A percentile compares a stretch with the other conserved stretches of the same genome.
phyloP scores from a whole-genome alignment of 495 filamentous ascomycete genomes.

The Jackrogersella minutella region DNA sequence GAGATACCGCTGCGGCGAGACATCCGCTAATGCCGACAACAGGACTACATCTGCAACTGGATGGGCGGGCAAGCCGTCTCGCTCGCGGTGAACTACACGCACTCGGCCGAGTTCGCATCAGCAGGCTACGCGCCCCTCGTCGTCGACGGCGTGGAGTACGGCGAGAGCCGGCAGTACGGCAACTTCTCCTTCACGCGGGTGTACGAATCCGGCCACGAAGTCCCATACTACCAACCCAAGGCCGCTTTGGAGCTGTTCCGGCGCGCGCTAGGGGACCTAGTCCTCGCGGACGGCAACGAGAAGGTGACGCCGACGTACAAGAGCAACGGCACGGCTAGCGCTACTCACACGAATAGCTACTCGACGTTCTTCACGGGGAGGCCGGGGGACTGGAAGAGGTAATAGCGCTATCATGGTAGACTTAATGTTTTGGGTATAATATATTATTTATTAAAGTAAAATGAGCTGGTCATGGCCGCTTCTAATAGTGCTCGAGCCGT shows the following conservation, averaged over 20 bases:
- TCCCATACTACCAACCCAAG: constrained; percentile 52
- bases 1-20: not conserved
- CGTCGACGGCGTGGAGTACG: constrained; percentile 48
- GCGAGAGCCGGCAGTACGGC: constrained; percentile 60
- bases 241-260: constrained; percentile 50
- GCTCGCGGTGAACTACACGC: constrained; percentile 58
- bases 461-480: too few relatives aligned
- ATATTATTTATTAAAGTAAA: too few relatives aligned
- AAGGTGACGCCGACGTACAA: constrained; percentile 53
- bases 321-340: constrained; percentile 56
- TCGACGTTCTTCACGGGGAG: constrained; percentile 38
- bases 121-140: constrained; percentile 58
- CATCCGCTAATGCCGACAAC: not conserved
- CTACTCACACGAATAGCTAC: constrained; percentile 65
- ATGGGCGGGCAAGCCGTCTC: constrained; percentile 67
- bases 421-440: too few relatives aligned
- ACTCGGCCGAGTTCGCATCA: constrained; percentile 51
- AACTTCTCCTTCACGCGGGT: constrained; percentile 71
- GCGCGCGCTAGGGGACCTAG: constrained; percentile 40
- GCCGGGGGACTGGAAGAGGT: constrained; percentile 37
- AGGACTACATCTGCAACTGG: constrained; percentile 72
- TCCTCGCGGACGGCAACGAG: constrained; percentile 34
- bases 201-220: constrained; percentile 39
- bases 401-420: not conserved
- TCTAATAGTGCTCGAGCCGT: too few relatives aligned